Percentiles rank a stretch among this genome's conserved stretches.
Conservation (phyloP, 2,329 filamentous ascomycete genomes). For the Diaporthe sp. region DNA sequence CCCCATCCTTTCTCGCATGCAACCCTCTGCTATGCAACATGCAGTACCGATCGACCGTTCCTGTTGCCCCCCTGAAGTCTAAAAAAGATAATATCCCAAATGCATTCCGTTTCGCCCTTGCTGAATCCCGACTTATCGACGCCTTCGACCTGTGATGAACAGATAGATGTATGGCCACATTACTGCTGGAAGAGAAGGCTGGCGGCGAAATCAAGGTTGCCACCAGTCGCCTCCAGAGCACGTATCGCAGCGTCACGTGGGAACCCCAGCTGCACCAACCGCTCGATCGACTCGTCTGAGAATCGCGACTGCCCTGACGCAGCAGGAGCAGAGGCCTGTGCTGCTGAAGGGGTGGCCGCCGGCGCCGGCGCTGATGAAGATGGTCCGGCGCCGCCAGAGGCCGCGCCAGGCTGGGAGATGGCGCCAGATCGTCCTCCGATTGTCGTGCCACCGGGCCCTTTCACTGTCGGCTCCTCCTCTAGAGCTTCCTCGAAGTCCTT, state of each 20-base stretch:
- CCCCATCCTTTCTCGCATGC: conserved; percentile 21
- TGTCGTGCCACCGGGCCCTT: conserved; percentile 88
- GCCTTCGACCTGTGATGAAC: neutral
- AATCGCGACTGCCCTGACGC: conserved; percentile 48
- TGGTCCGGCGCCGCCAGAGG: conserved; percentile 42
- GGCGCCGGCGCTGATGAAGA: conserved; percentile 42
- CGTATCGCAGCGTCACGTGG: conserved; percentile 80
- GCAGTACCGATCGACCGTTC: conserved; percentile 13
- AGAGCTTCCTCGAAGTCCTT: conserved; percentile 80
- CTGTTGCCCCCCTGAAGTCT: conserved; percentile 1
- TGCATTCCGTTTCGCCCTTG: conserved; percentile 30
- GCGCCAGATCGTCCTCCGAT: conserved; percentile 88
- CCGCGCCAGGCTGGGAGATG: conserved; percentile 58
- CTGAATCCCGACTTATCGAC: conserved; percentile 37
- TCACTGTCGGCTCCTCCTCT: conserved; percentile 84
- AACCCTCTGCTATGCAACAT: conserved; percentile 38
- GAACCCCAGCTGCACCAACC: conserved; percentile 83
- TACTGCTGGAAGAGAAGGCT: conserved; percentile 76
- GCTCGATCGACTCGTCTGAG: conserved; percentile 77
- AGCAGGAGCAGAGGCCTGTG: conserved; percentile 39
- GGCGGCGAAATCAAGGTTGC: conserved; percentile 91
- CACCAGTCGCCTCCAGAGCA: conserved; percentile 84
- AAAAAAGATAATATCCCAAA: conserved; percentile 16
- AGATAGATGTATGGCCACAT: conserved; percentile 14
- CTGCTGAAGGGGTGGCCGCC: conserved; percentile 45